phyloP scores from a whole-genome alignment of 2,329 filamentous ascomycete genomes.

The Penicillium sp. region DNA sequence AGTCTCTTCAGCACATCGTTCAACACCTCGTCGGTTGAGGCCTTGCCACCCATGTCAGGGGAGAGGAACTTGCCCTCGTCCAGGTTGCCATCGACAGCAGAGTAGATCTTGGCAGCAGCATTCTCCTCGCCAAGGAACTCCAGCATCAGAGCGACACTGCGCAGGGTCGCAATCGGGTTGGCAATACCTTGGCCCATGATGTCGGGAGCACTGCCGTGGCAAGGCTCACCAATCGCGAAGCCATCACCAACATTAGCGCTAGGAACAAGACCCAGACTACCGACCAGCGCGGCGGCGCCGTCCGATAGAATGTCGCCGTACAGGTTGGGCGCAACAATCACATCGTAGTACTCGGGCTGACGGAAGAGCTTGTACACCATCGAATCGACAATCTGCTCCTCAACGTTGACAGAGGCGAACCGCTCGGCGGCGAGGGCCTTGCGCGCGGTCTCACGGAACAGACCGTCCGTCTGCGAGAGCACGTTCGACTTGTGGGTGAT shows the following conservation, averaged over 20 bases:
- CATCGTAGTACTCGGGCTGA: slow-evolving; percentile 89
- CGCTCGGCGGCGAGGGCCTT: slow-evolving; percentile 60
- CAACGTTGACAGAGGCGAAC: slow-evolving; percentile 63
- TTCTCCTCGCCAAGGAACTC: slow-evolving; percentile 86
- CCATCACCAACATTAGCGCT: slow-evolving; percentile 90
- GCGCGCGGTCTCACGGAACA: slow-evolving; percentile 79
- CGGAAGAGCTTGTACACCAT: slow-evolving; percentile 99
- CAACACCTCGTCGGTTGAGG: slow-evolving; percentile 78
- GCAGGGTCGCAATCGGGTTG: slow-evolving; percentile 91
- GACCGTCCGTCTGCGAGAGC: slow-evolving; percentile 87
- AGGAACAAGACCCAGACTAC: slow-evolving; percentile 84
- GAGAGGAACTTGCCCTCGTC: slow-evolving; percentile 75
- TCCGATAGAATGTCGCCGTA: slow-evolving; percentile 97
- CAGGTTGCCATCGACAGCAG: slow-evolving; percentile 83
- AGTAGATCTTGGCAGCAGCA: slow-evolving; percentile 84
- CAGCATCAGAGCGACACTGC: slow-evolving; percentile 88
- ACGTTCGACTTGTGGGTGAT: slow-evolving; percentile 99
- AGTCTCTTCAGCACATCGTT: slow-evolving; percentile 78
- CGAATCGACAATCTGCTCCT: slow-evolving; percentile 97
- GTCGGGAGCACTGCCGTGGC: slow-evolving; percentile 92
- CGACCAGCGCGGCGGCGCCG: slow-evolving; percentile 88
- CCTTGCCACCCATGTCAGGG: slow-evolving; percentile 84
- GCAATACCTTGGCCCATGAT: slow-evolving; percentile 89
- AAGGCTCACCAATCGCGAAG: slow-evolving; percentile 96
- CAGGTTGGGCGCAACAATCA: slow-evolving; percentile 94